These are phyloP conservation scores for Lepidium africanum DNA, from an alignment of 345 rosid species.

Conservation along the genomic window DNA sequence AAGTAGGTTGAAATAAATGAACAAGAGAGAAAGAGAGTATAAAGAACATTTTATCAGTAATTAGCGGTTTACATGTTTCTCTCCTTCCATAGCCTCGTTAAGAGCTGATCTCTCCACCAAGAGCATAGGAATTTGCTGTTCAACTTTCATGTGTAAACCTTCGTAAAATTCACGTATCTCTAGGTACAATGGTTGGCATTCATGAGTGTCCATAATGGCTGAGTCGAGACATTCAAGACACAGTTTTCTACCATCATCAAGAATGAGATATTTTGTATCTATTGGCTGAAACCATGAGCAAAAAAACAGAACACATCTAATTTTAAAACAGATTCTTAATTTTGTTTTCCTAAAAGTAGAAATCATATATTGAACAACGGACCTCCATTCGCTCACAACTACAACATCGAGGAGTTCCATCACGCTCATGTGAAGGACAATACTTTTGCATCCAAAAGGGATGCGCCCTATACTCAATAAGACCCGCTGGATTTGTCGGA, in stretches of 20 bases:
- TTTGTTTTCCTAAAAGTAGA: background rate
- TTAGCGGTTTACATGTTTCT: conserved; percentile 36
- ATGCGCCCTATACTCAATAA: conserved; percentile 67
- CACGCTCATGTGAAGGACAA: conserved; percentile 91
- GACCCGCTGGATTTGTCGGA: conserved; percentile 60
- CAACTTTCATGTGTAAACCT: conserved; percentile 80
- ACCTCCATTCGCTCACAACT: conserved; percentile 91
- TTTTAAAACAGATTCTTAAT: background rate
- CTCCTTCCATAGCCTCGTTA: conserved; percentile 71
- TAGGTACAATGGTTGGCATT: conserved; percentile 74
- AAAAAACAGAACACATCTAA: background rate
- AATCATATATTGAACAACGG: conserved; percentile 11
- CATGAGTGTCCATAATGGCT: conserved; percentile 68
- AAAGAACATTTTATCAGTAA: background rate
- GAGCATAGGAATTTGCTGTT: conserved; percentile 68
- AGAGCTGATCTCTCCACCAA: conserved; percentile 81
- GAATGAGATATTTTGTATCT: conserved; percentile 51
- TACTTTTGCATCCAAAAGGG: conserved; percentile 84
- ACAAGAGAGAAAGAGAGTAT: background rate
- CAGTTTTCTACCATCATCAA: conserved; percentile 69
- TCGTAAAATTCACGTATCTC: conserved; percentile 77
- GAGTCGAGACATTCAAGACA: conserved; percentile 90
- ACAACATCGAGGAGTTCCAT: conserved; percentile 72
- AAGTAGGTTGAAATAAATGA: background rate
- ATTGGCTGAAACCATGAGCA: conserved; percentile 42